phyloP scores from a whole-genome alignment of 352 stramenopile genomes.

The Thraustotheca clavata region DNA sequence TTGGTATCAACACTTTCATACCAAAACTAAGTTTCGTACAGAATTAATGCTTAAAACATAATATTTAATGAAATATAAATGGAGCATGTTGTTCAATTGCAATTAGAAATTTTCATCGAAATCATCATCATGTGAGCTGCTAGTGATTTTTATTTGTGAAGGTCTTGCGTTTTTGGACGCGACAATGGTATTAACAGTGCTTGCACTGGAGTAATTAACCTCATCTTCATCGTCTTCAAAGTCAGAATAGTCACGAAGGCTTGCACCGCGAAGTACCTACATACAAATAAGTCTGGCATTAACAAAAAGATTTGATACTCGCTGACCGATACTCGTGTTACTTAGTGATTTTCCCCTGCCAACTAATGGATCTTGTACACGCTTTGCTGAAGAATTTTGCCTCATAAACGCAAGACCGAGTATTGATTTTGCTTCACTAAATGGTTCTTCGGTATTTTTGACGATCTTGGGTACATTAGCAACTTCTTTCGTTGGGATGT shows the following conservation, averaged over 20 bases:
- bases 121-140: slow-evolving; percentile 3
- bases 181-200: background rate
- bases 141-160: background rate
- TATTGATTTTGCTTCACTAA: background rate
- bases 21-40: no score
- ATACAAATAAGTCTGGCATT: background rate
- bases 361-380: background rate
- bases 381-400: background rate
- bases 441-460: slow-evolving; percentile 9
- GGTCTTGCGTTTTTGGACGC: background rate
- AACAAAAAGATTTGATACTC: background rate
- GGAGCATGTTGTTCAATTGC: no score
- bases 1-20: no score
- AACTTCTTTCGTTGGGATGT: slow-evolving; percentile 10
- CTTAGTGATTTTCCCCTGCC: background rate
- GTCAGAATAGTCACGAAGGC: slow-evolving; percentile 68
- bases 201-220: slow-evolving; percentile 41
- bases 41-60: no score
- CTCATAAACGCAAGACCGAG: background rate
- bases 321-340: background rate
- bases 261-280: slow-evolving; percentile 42
- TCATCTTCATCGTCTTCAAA: slow-evolving; percentile 69
- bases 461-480: slow-evolving; percentile 15
- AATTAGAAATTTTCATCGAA: slow-evolving; percentile 21
- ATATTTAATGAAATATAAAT: no score